Percentiles rank a stretch among this genome's conserved stretches.
phyloP scores from a whole-genome alignment of 441 rosid species.

The Bruguiera hainesii region DNA sequence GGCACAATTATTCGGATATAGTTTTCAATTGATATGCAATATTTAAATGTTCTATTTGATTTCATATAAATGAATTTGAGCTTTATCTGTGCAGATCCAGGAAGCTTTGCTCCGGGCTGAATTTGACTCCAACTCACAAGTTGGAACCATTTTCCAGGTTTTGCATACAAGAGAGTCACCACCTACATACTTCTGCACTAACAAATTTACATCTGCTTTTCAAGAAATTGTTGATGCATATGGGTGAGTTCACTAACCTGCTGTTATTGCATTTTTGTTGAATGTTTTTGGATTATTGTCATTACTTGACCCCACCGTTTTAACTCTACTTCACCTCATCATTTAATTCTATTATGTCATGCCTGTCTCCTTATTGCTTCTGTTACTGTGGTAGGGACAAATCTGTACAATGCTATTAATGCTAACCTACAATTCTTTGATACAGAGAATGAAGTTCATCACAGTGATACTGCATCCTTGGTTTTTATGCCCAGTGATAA shows the following conservation, averaged over 20 bases:
- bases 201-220: slow-evolving; percentile 67
- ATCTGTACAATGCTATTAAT: background rate
- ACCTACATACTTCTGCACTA: slow-evolving; percentile 71
- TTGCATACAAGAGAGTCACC: slow-evolving; percentile 64
- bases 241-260: slow-evolving; percentile 51
- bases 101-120: slow-evolving; percentile 65
- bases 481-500: background rate
- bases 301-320: background rate
- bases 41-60: slow-evolving; percentile 7
- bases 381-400: background rate
- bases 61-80: slow-evolving; percentile 14
- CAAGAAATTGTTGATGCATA: slow-evolving; percentile 85
- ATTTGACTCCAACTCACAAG: slow-evolving; percentile 67
- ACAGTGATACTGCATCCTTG: too few species aligned
- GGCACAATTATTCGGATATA: background rate
- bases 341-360: background rate
- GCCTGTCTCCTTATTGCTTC: background rate
- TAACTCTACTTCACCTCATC: background rate
- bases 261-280: slow-evolving; percentile 1
- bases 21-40: background rate
- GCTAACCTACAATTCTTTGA: background rate
- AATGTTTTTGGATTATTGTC: background rate
- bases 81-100: slow-evolving; percentile 52
- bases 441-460: too few species aligned
- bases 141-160: slow-evolving; percentile 65